These are phyloP conservation scores for Penicillium decumbens DNA, from an alignment of 2,329 filamentous ascomycete genomes.

Conservation along the genomic window DNA sequence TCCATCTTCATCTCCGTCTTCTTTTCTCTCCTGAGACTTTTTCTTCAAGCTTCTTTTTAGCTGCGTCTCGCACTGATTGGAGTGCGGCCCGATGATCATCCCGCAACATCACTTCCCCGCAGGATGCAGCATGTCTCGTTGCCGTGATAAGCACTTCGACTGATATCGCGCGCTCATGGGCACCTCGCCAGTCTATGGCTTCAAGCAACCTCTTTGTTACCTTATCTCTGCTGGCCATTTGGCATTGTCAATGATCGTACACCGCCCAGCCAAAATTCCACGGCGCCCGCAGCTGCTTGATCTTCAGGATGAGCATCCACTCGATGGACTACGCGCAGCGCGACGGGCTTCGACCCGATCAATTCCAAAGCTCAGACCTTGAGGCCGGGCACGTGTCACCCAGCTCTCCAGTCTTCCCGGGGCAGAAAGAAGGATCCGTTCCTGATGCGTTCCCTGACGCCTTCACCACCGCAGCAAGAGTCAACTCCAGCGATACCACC, in stretches of 20 bases:
- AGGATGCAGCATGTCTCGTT: neutral
- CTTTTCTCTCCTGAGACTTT: no score
- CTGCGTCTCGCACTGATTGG: neutral
- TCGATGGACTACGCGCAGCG: slow-evolving; percentile 31
- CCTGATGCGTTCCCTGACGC: slow-evolving; percentile 25
- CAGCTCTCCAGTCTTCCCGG: slow-evolving; percentile 17
- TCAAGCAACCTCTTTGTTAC: neutral
- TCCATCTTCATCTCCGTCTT: no score
- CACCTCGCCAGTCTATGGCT: neutral
- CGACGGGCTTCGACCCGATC: slow-evolving; percentile 14
- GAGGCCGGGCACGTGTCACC: slow-evolving; percentile 33
- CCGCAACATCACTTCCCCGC: slow-evolving; percentile 15
- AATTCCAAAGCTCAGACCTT: slow-evolving; percentile 29
- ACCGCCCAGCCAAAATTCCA: neutral
- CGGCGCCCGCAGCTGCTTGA: neutral
- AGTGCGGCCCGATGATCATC: neutral
- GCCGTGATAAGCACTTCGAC: slow-evolving; percentile 1
- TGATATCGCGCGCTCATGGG: neutral
- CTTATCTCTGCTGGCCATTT: neutral
- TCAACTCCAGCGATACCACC: slow-evolving; percentile 33
- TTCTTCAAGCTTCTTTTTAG: neutral
- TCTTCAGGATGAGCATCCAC: slow-evolving; percentile 30
- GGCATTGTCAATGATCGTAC: slow-evolving; percentile 1
- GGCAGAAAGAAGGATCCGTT: slow-evolving; percentile 16
- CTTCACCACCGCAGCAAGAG: slow-evolving; percentile 24